Evolutionary conservation across 2,329 filamentous ascomycete species (phyloP).

Genomic region (Diaporthe citriasiana): DNA sequence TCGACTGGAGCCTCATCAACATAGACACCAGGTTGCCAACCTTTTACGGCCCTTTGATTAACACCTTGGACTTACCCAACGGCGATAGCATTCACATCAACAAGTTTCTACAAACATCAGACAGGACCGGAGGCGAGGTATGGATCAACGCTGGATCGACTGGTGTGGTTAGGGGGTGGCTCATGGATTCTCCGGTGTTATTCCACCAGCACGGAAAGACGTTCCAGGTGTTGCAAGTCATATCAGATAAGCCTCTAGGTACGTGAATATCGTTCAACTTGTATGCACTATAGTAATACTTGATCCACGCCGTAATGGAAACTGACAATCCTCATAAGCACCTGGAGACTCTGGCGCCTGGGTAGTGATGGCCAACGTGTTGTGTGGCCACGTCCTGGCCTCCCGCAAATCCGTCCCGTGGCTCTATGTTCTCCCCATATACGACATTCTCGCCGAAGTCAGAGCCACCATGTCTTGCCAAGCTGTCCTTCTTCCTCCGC

Average conservation of each 20-base stretch:
- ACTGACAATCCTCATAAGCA: neutral
- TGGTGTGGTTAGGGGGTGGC: slow-evolving; percentile 1
- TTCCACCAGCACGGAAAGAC: neutral
- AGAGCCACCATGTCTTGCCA: neutral
- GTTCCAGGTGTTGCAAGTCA: neutral
- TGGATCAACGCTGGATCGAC: neutral
- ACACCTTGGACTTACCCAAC: too few relatives aligned
- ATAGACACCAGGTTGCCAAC: too few relatives aligned
- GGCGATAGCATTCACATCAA: too few relatives aligned
- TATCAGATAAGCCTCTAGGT: neutral
- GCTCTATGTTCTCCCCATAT: neutral
- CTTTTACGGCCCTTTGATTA: too few relatives aligned
- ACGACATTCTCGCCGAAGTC: neutral
- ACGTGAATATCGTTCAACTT: too few relatives aligned
- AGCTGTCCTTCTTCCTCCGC: neutral
- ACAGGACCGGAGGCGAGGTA: neutral
- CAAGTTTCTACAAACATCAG: neutral
- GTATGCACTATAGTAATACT: too few relatives aligned
- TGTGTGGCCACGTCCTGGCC: neutral
- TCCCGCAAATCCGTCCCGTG: neutral
- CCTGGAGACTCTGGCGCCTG: neutral
- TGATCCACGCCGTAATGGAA: too few relatives aligned
- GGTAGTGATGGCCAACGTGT: neutral
- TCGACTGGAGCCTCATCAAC: too few relatives aligned
- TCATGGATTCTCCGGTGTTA: neutral